These are phyloP conservation scores for Phytophthora agathidicida DNA, from an alignment of 352 stramenopile genomes.

Conservation along the genomic window DNA sequence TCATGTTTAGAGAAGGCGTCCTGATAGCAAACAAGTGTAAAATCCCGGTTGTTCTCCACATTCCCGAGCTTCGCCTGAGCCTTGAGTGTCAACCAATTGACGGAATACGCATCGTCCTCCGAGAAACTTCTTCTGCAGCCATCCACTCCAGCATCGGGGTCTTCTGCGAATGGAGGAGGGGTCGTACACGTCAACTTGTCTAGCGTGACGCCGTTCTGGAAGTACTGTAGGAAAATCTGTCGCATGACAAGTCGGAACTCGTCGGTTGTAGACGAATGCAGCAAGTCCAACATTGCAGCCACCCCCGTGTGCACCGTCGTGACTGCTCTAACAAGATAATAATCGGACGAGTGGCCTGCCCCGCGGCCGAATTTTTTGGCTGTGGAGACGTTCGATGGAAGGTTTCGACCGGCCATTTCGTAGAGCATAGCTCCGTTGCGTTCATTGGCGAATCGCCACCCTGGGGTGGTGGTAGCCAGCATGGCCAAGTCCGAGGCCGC, in stretches of 20 bases:
- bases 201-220: conserved; percentile 52
- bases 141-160: conserved; percentile 32
- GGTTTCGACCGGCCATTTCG: conserved; percentile 58
- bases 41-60: conserved; percentile 56
- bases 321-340: conserved; percentile 68
- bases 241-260: conserved; percentile 59
- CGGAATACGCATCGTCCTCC: conserved; percentile 72
- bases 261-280: conserved; percentile 51
- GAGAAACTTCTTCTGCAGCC: conserved; percentile 42
- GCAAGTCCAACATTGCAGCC: conserved; percentile 48
- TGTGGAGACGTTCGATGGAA: conserved; percentile 50
- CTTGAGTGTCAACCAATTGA: conserved; percentile 72
- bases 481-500: conserved; percentile 61
- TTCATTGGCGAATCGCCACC: conserved; percentile 59
- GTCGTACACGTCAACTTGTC: conserved; percentile 69
- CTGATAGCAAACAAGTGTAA: conserved; percentile 77
- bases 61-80: conserved; percentile 38
- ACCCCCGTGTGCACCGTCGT: conserved; percentile 60
- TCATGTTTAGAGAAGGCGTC: conserved; percentile 60
- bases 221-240: conserved; percentile 67
- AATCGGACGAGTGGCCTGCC: conserved; percentile 59
- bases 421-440: conserved; percentile 64
- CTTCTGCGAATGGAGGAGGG: conserved; percentile 50
- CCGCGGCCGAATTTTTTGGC: conserved; percentile 52
- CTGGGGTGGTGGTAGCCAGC: conserved; percentile 45